Percentiles rank a stretch among this genome's conserved stretches.
Conservation (phyloP, 2,329 filamentous ascomycete species). For the Phialophora verrucosa region DNA sequence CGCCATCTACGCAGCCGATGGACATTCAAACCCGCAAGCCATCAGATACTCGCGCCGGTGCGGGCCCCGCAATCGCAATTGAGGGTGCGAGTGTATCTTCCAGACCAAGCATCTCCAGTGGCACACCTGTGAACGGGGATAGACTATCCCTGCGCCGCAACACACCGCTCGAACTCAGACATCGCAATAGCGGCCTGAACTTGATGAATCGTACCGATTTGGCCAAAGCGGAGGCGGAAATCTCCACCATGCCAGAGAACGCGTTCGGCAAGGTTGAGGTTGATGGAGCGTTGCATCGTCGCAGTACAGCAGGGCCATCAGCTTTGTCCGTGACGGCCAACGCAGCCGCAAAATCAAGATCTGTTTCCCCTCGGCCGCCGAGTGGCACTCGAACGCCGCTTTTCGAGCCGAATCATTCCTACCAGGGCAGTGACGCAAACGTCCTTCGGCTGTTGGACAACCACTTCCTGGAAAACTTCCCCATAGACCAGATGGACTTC, state of each 20-base stretch:
- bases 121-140: conserved; percentile 28
- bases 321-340: conserved; percentile 47
- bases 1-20: conserved; percentile 29
- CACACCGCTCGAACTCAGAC: conserved; percentile 44
- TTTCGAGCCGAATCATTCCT: conserved; percentile 75
- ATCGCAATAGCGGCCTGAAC: conserved; percentile 64
- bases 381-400: conserved; percentile 45
- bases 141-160: conserved; percentile 36
- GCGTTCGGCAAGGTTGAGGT: conserved; percentile 71
- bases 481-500: conserved; percentile 66
- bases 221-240: conserved; percentile 68
- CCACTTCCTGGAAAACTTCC: conserved; percentile 74
- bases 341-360: conserved; percentile 38
- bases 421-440: conserved; percentile 74
- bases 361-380: conserved; percentile 36
- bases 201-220: conserved; percentile 64
- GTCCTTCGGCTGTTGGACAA: conserved; percentile 73
- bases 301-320: conserved; percentile 44
- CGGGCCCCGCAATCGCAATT: conserved; percentile 25
- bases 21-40: conserved; percentile 28
- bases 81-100: conserved; percentile 30
- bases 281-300: conserved; percentile 57
- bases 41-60: background rate
- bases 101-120: conserved; percentile 24
- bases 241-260: conserved; percentile 66